Conservation (phyloP, 805 yeast genomes). For the Starmerella floris region DNA sequence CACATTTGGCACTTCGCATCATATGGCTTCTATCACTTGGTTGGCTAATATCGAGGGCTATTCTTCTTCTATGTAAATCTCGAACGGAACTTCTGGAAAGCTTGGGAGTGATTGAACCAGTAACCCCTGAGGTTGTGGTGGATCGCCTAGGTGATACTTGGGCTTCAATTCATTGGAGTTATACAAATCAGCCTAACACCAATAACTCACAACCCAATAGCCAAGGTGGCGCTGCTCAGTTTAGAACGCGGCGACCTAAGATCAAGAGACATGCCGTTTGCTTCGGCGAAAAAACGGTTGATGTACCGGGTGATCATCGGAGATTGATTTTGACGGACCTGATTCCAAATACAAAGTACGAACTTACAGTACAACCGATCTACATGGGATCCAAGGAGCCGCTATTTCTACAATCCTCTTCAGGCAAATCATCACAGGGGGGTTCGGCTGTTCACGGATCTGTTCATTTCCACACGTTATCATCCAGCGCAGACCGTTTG, state of each 20-base stretch:
- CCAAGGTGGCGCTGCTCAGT: neutral
- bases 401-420: neutral
- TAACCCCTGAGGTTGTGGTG: constrained; percentile 9
- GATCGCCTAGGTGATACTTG: constrained; percentile 14
- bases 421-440: neutral
- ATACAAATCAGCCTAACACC: neutral
- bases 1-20: neutral
- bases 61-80: constrained; percentile 5
- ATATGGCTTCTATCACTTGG: constrained; percentile 2
- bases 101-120: constrained; percentile 9
- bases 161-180: constrained; percentile 14
- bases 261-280: constrained; percentile 4
- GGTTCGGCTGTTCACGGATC: neutral
- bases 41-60: constrained; percentile 10
- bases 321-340: constrained; percentile 26
- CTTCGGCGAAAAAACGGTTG: constrained; percentile 13
- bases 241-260: constrained; percentile 5
- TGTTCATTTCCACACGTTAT: neutral
- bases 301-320: constrained; percentile 27
- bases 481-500: neutral
- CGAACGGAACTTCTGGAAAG: constrained; percentile 6
- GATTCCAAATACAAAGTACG: constrained; percentile 26
- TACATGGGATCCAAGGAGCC: neutral
- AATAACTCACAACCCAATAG: constrained; percentile 2
- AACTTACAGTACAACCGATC: constrained; percentile 27